A percentile compares a stretch with the other conserved stretches of the same genome.
Evolutionary conservation across 2,329 filamentous ascomycete species (phyloP).

Genomic region (Fusarium acutatum): DNA sequence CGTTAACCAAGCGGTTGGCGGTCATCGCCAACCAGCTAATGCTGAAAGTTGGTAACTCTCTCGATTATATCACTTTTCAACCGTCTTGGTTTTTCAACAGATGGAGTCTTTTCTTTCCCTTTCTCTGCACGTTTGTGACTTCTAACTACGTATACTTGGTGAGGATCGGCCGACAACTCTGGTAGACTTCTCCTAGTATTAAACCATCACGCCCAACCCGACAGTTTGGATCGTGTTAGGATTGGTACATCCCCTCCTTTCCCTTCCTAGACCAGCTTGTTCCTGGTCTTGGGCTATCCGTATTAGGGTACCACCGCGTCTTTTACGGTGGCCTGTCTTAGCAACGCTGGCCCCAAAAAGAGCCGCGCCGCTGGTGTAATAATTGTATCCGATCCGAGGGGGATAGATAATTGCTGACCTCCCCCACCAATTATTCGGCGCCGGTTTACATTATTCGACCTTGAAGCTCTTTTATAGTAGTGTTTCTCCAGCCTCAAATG

Average conservation of each 20-base stretch:
- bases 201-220: conserved; percentile 36
- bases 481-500: conserved; percentile 33
- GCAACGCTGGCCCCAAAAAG: conserved; percentile 30
- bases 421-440: conserved; percentile 28
- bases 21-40: conserved; percentile 11
- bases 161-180: conserved; percentile 29
- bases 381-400: conserved; percentile 35
- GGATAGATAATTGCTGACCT: conserved; percentile 41
- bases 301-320: conserved; percentile 39
- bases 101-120: conserved; percentile 10
- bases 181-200: conserved; percentile 25
- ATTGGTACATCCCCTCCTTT: conserved; percentile 40
- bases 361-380: conserved; percentile 42
- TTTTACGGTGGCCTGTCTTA: conserved; percentile 42
- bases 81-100: conserved; percentile 3
- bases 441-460: conserved; percentile 28
- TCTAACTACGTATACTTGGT: conserved; percentile 9
- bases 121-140: conserved; percentile 20
- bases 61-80: conserved; percentile 26
- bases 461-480: conserved; percentile 21
- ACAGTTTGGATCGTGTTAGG: conserved; percentile 45
- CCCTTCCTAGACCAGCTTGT: conserved; percentile 38
- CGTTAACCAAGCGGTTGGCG: conserved; percentile 24
- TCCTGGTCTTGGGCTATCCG: conserved; percentile 41
- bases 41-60: conserved; percentile 10